Percentiles rank a stretch among this genome's conserved stretches.
phyloP scores from a whole-genome alignment of 2,329 filamentous ascomycete species.

The Rhexocercosporidium sp. region DNA sequence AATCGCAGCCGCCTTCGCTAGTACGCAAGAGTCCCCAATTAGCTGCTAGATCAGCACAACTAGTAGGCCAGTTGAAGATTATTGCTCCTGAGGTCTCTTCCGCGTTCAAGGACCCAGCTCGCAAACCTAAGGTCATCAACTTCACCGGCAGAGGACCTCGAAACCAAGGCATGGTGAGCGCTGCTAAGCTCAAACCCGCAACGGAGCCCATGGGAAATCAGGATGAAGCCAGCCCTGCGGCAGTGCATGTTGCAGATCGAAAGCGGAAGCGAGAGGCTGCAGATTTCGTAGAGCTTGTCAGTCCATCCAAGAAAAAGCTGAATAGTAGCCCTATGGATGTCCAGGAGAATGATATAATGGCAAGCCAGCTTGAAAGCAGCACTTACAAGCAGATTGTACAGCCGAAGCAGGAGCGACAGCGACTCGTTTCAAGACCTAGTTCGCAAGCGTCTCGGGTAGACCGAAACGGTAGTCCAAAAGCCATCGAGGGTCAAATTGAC shows the following conservation, averaged over 20 bases:
- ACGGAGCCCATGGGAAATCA: neutral
- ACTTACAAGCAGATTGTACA: neutral
- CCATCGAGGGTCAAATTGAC: conserved; percentile 23
- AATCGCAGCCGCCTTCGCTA: neutral
- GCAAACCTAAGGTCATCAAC: conserved; percentile 32
- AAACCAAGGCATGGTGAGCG: conserved; percentile 34
- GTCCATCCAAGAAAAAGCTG: conserved; percentile 3
- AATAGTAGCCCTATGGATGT: conserved; percentile 10
- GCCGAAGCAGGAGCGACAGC: neutral
- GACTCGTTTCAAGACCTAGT: conserved; percentile 21
- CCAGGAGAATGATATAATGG: neutral
- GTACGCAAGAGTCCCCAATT: neutral
- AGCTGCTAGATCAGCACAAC: neutral
- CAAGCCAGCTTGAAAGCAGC: neutral
- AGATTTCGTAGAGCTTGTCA: neutral
- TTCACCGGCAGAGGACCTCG: conserved; percentile 30
- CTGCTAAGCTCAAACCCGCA: neutral
- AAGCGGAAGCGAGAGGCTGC: conserved; percentile 8
- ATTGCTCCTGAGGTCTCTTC: neutral
- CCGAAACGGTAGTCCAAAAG: conserved; percentile 38
- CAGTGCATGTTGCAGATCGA: neutral
- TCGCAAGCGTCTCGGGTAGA: conserved; percentile 36
- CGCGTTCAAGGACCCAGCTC: conserved; percentile 6
- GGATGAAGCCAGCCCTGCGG: neutral
- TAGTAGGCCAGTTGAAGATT: neutral